These are phyloP conservation scores for Zygosaccharomyces pseudobailii DNA, from an alignment of 1,139 yeast species.

Conservation along the genomic window DNA sequence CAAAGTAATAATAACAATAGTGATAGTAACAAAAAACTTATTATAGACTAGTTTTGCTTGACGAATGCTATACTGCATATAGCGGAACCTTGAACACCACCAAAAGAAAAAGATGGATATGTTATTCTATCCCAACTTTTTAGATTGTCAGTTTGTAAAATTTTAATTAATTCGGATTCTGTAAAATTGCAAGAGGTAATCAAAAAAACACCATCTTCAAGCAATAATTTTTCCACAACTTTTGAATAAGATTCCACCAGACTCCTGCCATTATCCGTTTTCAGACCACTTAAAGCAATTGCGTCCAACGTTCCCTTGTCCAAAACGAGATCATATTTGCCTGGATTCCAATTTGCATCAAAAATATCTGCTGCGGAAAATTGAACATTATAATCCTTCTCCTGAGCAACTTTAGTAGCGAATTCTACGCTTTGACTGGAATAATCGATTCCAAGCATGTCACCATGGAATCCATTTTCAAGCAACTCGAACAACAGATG, in stretches of 20 bases:
- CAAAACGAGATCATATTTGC: slow-evolving; percentile 63
- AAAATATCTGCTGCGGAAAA: slow-evolving; percentile 46
- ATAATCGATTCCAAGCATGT: slow-evolving; percentile 76
- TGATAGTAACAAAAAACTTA: neutral
- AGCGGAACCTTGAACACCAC: slow-evolving; percentile 82
- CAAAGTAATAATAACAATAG: slow-evolving; percentile 11
- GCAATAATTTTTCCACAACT: slow-evolving; percentile 55
- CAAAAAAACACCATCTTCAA: slow-evolving; percentile 54
- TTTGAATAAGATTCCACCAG: slow-evolving; percentile 54
- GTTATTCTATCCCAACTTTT: slow-evolving; percentile 57
- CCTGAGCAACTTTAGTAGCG: slow-evolving; percentile 53
- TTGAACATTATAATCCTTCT: slow-evolving; percentile 37
- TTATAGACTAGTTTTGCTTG: slow-evolving; percentile 27
- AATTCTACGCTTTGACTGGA: slow-evolving; percentile 72
- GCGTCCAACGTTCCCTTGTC: slow-evolving; percentile 98
- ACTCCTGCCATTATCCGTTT: slow-evolving; percentile 37
- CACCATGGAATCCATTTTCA: slow-evolving; percentile 53
- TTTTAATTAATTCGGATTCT: slow-evolving; percentile 57
- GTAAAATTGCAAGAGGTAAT: slow-evolving; percentile 97
- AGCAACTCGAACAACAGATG: slow-evolving; percentile 67
- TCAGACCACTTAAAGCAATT: slow-evolving; percentile 73
- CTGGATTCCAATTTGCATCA: slow-evolving; percentile 30
- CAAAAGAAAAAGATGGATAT: slow-evolving; percentile 82
- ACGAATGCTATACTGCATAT: slow-evolving; percentile 81
- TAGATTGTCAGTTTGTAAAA: slow-evolving; percentile 45